Evolutionary conservation across 169 alveolate genomes (phyloP).

Genomic region (Blepharisma undulans): DNA sequence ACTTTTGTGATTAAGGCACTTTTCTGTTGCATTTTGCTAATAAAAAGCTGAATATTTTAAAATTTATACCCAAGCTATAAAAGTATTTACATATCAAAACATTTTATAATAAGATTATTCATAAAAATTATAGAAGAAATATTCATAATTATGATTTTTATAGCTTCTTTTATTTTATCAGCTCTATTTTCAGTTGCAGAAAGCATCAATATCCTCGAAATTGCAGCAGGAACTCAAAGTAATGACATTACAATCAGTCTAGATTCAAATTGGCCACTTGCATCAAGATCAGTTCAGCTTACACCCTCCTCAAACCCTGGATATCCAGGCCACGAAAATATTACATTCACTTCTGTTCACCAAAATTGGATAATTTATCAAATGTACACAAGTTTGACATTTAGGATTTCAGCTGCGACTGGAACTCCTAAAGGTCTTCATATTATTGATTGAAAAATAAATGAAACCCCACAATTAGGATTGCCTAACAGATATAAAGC

Average conservation of each 20-base stretch:
- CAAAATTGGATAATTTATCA: not conserved
- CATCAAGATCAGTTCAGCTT: not conserved
- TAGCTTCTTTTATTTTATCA: too few relatives aligned
- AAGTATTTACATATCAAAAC: too few relatives aligned
- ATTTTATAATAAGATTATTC: too few relatives aligned
- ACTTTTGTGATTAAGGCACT: too few relatives aligned
- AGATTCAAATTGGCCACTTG: not conserved
- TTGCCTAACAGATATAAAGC: not conserved
- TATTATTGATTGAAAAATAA: slow-evolving; percentile 1
- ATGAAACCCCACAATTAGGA: not conserved
- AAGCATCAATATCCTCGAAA: too few relatives aligned
- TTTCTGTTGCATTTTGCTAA: too few relatives aligned
- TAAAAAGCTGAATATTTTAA: too few relatives aligned
- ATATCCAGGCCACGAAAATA: not conserved
- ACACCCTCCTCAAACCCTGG: not conserved
- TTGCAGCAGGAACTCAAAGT: not conserved
- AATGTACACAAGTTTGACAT: not conserved
- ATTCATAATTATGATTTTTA: too few relatives aligned
- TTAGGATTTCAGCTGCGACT: not conserved
- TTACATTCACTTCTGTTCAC: not conserved
- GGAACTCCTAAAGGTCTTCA: not conserved
- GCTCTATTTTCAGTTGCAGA: too few relatives aligned
- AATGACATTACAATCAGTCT: not conserved
- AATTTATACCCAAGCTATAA: too few relatives aligned
- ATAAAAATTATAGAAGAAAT: too few relatives aligned